Evolutionary conservation across 2,329 filamentous ascomycete species (phyloP), one percentile per base, ranked within the genome.

Genomic region (Delphinella strobiligena): DNA sequence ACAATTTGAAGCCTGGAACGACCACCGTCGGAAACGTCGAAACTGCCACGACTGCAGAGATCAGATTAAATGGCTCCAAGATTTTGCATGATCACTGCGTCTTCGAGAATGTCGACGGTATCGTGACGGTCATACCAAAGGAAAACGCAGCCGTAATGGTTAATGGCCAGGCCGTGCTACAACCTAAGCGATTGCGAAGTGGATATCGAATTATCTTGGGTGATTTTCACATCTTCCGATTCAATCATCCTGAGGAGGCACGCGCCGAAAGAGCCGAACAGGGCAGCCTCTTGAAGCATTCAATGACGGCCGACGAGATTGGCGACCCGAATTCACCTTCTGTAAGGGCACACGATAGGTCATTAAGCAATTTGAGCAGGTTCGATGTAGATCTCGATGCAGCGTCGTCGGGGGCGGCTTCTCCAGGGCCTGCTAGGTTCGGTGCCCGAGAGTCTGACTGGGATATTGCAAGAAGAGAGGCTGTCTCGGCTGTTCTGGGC

Each of bases 121-220:
- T 83, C 2, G 91, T 98, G n/a, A 95, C 86, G 0, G 69, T 98
- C 15, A 74, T 93, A 22, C 91, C 91, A 0, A 80, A 74, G 45
- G 86, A 93, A 51, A 86, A 85, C n/a, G 91, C 91, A 1, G 86
- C 88, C 9, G 85, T 98, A 42, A 98, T 98, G 91, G 86, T 98
- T 38, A 98, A 98, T 53, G 91, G 91, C 42, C 75, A 89, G 48
- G 82, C 88, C 14, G 83, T 96, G 39, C 78, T 87, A 39, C 87
- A 88, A 53, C 80, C 88, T 1, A 87, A 81, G 49, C 76, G 87
- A 48, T 69, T 98, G 32, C 81, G 88, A 54, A 95, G 88, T 52
- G 91, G 91, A 4, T 94, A 88, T 58, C 82, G 91, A 45, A 83
- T 98, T 39, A 98, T 98, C 46, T 69, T 98, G 8, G 91, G 91